Conservation (phyloP, 1,284 basidiomycete genomes). For the Ustilago shanxiensis region DNA sequence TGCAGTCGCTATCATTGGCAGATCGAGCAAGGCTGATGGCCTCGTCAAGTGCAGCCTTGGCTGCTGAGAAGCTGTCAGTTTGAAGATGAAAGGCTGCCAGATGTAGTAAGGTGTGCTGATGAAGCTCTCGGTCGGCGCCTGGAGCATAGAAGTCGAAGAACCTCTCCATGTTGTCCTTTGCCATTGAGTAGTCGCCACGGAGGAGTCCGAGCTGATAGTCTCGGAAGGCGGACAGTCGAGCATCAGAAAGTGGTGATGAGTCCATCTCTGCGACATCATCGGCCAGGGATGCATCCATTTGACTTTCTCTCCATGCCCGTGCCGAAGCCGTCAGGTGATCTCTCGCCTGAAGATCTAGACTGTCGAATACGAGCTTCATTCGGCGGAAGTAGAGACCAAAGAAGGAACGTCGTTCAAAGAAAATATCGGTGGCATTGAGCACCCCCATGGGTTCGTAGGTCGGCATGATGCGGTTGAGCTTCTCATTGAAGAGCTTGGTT, state of each 20-base stretch:
- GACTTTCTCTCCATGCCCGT: conserved; percentile 36
- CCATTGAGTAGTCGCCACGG: conserved; percentile 40
- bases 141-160: conserved; percentile 54
- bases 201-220: conserved; percentile 45
- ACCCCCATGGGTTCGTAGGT: conserved; percentile 45
- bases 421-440: conserved; percentile 38
- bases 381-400: conserved; percentile 53
- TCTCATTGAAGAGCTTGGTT: conserved; percentile 50
- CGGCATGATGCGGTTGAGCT: conserved; percentile 45
- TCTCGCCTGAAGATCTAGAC: conserved; percentile 45
- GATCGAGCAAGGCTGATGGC: conserved; percentile 49
- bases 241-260: conserved; percentile 9
- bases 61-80: conserved; percentile 38
- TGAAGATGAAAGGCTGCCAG: conserved; percentile 43
- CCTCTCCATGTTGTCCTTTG: conserved; percentile 52
- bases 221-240: conserved; percentile 34
- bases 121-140: conserved; percentile 52
- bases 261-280: not conserved
- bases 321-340: conserved; percentile 26
- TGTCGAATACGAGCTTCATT: conserved; percentile 47
- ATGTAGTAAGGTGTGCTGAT: conserved; percentile 50
- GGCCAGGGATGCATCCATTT: not conserved
- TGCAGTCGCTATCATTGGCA: conserved; percentile 49
- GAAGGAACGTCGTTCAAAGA: conserved; percentile 51
- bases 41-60: conserved; percentile 44